phyloP scores from a whole-genome alignment of 805 yeast genomes.

The Hemisphaericaspora nanyangensis region DNA sequence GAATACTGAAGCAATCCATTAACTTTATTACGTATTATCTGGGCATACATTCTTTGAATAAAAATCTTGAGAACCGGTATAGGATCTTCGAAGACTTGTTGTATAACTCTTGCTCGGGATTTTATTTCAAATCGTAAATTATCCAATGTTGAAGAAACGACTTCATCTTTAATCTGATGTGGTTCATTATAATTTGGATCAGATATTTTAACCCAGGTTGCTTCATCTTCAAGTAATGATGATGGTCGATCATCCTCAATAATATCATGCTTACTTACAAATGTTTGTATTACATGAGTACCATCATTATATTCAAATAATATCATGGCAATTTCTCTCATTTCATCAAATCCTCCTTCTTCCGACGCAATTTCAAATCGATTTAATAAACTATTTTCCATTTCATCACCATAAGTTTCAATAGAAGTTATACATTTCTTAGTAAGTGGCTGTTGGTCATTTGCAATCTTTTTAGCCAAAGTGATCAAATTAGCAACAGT shows the following conservation, averaged over 20 bases:
- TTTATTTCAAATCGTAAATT: slow-evolving; percentile 54
- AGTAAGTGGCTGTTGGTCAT: slow-evolving; percentile 47
- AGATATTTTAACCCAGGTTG: slow-evolving; percentile 55
- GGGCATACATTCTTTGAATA: slow-evolving; percentile 72
- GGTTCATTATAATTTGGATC: slow-evolving; percentile 53
- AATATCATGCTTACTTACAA: slow-evolving; percentile 74
- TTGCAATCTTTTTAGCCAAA: slow-evolving; percentile 61
- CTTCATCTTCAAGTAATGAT: slow-evolving; percentile 37
- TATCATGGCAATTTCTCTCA: slow-evolving; percentile 74
- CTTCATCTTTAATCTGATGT: slow-evolving; percentile 41
- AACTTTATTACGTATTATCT: slow-evolving; percentile 56
- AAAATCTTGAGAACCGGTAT: slow-evolving; percentile 65
- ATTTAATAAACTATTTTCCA: slow-evolving; percentile 69
- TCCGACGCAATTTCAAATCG: slow-evolving; percentile 74
- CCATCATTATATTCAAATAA: slow-evolving; percentile 84
- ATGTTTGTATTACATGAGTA: slow-evolving; percentile 72
- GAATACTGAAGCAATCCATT: slow-evolving; percentile 61
- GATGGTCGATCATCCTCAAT: slow-evolving; percentile 44
- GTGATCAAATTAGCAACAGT: slow-evolving; percentile 61
- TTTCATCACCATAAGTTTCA: slow-evolving; percentile 66
- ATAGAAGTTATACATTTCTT: slow-evolving; percentile 41
- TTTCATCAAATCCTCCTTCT: slow-evolving; percentile 59
- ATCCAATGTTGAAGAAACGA: slow-evolving; percentile 50
- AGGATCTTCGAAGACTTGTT: slow-evolving; percentile 70
- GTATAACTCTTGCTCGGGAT: slow-evolving; percentile 70